Base-by-base conservation (phyloP, 805 yeast species). In the Allodekkera sacchari region DNA sequence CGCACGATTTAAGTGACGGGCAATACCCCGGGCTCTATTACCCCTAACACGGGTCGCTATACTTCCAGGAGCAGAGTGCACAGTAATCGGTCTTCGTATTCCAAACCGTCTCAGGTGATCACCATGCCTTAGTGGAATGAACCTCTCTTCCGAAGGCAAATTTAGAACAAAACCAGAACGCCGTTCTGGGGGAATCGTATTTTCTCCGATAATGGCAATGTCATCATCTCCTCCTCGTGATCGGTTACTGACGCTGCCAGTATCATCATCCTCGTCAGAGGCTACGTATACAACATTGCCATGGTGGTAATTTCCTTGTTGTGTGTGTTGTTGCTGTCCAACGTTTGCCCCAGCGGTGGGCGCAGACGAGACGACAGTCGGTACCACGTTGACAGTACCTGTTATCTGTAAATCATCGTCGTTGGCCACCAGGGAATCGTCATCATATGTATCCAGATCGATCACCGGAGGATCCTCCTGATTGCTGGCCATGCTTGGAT, bases 151-250 rank as follows among this genome's bases (percentile, higher is more conserved):
- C 7, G 9, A 9, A 1, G 35, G 35, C 11, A 32, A 18, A 11
- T 23, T 27, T 17, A 32, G 19, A 22, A 15, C 16, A 17, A 12
- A 32, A 7, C 35, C 35, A 8, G 34, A 21, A 12, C 21, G 21
- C 6, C 27, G 20, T n/a, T 15, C 19, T 16, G 30, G 18, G 9
- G 30, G 22, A 7, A 29, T 22, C 10, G 28, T 32, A 5, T 33
- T 31, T n/a, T 30, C 30, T 5, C 31, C 34, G 18, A 29, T 23
- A 18, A 31, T 27, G 16, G 22, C 33, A 14, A 27, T 32, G 21
- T 26, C 34, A 19, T 35, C 41, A 28, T 36, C 38, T 43, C 41
- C 24, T 25, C 34, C 14, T 27, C 32, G 8, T 25, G 24, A 17
- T 28, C 26, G 6, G 22, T 27, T 19, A 25, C 35, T 4, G 40